Base-by-base conservation (phyloP, 2,329 filamentous ascomycete genomes). In the Didymella keratinophila region DNA sequence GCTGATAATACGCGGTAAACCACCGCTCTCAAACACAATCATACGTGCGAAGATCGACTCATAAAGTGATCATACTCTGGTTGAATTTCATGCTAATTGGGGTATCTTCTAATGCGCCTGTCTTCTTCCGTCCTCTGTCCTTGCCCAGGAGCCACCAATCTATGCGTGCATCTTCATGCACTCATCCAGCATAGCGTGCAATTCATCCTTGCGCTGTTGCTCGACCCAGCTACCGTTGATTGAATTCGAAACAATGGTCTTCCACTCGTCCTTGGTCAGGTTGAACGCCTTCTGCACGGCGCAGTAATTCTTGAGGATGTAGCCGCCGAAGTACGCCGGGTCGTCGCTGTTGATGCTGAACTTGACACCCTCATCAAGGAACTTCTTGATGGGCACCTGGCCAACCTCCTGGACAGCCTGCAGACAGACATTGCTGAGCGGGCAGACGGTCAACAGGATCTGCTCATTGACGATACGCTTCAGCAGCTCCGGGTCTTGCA, bases 271-370 rank as follows among this genome's bases (percentile, higher is more conserved):
- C 4, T 87, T 76, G 21, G 75, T 82, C 63, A 93, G 74, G 4
- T 78, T 71, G 73, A 92, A 92, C 0, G 87, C 86, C 41, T 91
- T 87, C 74, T 93, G 89, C 28, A 93, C 88, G 1, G 87, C 88
- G 67, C 86, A 89, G 76, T 89, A 93, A 65, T 92, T 92, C 67
- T 90, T 88, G 50, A 90, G 78, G 52, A 93, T 85, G 74, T 92
- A 92, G 0, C 86, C 88, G 3, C 89, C 89, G 78, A 93, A 93
- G 46, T 69, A 69, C 0, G 65, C 67, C n/a, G 67, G 65, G 42
- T 69, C 67, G 44, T 69, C 67, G 64, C 86, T 89, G 75, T 92
- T 92, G 72, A 92, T 85, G 55, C 86, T 89, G 74, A 92, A 91
- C 60, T 79, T 82, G 37, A 92, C 86, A 0, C 87, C 86, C 6